Conservation (phyloP, 805 yeast species). For the Yarrowia bubula region DNA sequence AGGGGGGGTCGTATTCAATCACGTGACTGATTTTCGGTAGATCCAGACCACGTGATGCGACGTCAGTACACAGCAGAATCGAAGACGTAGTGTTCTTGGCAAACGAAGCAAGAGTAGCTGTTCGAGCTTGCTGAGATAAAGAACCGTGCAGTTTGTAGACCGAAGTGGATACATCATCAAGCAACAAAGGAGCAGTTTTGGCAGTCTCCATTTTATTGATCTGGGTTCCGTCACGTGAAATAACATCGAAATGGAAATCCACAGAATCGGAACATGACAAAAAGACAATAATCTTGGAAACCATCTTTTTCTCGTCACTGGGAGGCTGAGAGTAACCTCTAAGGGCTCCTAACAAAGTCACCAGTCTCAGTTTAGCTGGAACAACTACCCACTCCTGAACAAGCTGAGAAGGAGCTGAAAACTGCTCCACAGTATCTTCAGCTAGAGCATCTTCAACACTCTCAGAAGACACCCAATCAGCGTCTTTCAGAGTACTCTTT, state of each 20-base stretch:
- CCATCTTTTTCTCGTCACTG: slow-evolving; percentile 44
- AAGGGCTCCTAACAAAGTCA: slow-evolving; percentile 68
- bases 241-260: slow-evolving; percentile 79
- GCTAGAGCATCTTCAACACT: slow-evolving; percentile 36
- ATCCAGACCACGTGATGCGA: slow-evolving; percentile 95
- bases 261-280: slow-evolving; percentile 96
- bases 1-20: slow-evolving; percentile 93
- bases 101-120: slow-evolving; percentile 69
- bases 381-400: slow-evolving; percentile 76
- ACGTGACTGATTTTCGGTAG: slow-evolving; percentile 82
- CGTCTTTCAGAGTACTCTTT: slow-evolving; percentile 67
- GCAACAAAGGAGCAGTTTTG: slow-evolving; percentile 54
- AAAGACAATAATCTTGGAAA: slow-evolving; percentile 58
- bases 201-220: slow-evolving; percentile 40
- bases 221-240: slow-evolving; percentile 55
- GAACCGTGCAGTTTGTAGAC: slow-evolving; percentile 86
- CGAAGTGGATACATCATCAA: slow-evolving; percentile 43
- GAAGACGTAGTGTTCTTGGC: slow-evolving; percentile 38
- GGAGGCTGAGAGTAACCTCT: not conserved
- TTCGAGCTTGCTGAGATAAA: slow-evolving; percentile 76
- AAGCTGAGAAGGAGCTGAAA: slow-evolving; percentile 85
- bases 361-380: slow-evolving; percentile 89
- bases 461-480: slow-evolving; percentile 60
- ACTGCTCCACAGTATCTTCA: slow-evolving; percentile 7
- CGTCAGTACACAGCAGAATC: slow-evolving; percentile 91